phyloP scores from a whole-genome alignment of 805 yeast genomes.

The Cyberlindnera suaveolens region DNA sequence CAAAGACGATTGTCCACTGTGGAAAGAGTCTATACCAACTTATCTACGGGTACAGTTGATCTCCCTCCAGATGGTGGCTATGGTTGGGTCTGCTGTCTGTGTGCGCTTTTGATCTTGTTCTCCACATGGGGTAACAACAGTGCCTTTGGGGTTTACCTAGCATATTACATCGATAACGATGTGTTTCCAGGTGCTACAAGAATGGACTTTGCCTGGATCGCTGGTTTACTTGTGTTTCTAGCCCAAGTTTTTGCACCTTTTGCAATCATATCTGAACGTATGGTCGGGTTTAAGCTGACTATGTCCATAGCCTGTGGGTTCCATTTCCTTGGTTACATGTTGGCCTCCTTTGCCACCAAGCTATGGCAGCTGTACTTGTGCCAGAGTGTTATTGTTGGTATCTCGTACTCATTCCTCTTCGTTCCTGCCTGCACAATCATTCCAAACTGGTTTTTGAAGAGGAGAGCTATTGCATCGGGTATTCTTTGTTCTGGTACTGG shows the following conservation, averaged over 20 bases:
- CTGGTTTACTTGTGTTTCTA: conserved; percentile 52
- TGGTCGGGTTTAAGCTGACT: conserved; percentile 44
- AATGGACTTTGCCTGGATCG: conserved; percentile 58
- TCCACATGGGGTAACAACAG: conserved; percentile 68
- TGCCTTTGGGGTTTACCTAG: conserved; percentile 53
- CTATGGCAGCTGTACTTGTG: conserved; percentile 64
- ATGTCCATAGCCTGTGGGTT: conserved; percentile 42
- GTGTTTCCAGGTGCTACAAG: conserved; percentile 49
- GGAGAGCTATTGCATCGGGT: conserved; percentile 50
- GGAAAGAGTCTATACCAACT: conserved; percentile 30
- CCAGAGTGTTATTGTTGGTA: conserved; percentile 61
- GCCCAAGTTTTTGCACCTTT: conserved; percentile 61
- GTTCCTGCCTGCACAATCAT: conserved; percentile 54
- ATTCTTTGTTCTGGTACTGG: conserved; percentile 45
- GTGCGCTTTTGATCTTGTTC: conserved; percentile 45
- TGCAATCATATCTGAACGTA: conserved; percentile 38
- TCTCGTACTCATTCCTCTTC: conserved; percentile 44
- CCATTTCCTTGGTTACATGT: conserved; percentile 48
- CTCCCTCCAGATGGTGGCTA: conserved; percentile 60
- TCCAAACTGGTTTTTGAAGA: conserved; percentile 68
- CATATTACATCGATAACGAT: conserved; percentile 45
- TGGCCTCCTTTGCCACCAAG: conserved; percentile 54
- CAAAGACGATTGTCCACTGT: conserved; percentile 7
- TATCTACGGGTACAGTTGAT: conserved; percentile 28
- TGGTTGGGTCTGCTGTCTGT: conserved; percentile 58